Conservation (phyloP, 495 filamentous ascomycete genomes). For the Astrothelium macrocarpum region DNA sequence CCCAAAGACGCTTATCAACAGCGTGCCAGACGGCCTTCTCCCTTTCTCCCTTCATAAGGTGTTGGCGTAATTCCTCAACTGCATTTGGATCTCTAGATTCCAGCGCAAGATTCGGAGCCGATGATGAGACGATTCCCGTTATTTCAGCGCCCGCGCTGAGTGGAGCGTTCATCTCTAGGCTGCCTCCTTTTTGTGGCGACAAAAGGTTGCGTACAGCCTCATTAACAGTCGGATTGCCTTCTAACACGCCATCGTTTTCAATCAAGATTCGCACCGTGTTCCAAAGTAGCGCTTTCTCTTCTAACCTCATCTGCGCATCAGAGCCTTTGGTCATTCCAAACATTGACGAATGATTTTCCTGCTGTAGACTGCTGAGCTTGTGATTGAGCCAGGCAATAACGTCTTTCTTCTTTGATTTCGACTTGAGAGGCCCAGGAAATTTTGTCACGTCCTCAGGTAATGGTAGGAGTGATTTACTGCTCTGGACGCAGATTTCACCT, state of each 20-base stretch:
- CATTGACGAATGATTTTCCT: constrained; percentile 41
- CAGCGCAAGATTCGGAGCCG: constrained; percentile 30
- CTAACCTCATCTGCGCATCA: constrained; percentile 39
- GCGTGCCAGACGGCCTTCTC: constrained; percentile 92
- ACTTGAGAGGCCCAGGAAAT: constrained; percentile 83
- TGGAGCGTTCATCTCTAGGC: constrained; percentile 14
- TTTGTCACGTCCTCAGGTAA: constrained; percentile 59
- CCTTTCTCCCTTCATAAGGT: constrained; percentile 68
- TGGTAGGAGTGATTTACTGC: constrained; percentile 58
- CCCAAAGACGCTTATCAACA: constrained; percentile 90
- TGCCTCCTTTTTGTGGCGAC: constrained; percentile 42
- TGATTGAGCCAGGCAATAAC: constrained; percentile 67
- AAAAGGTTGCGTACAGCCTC: constrained; percentile 63
- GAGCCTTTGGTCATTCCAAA: constrained; percentile 32
- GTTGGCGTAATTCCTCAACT: constrained; percentile 57
- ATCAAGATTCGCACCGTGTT: constrained; percentile 71
- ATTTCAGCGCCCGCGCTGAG: constrained; percentile 19
- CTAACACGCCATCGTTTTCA: constrained; percentile 74
- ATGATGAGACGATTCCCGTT: constrained; percentile 25
- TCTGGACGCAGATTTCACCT: constrained; percentile 70
- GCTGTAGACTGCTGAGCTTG: constrained; percentile 64
- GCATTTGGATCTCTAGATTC: constrained; percentile 59
- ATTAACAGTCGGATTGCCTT: constrained; percentile 63
- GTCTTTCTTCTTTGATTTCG: constrained; percentile 94
- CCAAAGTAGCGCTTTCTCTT: constrained; percentile 81